Conservation (phyloP, 2,329 filamentous ascomycete species). For the Claviceps purpurea region DNA sequence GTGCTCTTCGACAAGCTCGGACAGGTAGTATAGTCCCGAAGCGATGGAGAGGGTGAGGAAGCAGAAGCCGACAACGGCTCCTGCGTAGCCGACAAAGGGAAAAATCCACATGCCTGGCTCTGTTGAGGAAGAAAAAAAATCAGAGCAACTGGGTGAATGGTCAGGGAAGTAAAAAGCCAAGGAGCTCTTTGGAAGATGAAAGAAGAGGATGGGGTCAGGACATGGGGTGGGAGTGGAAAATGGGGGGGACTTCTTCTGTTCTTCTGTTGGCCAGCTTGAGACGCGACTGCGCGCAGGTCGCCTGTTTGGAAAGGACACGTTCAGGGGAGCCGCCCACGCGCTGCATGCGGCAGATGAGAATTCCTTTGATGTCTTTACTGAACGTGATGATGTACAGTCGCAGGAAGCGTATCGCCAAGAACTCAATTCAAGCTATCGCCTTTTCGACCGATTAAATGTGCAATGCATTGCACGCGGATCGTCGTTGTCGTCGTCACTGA, state of each 20-base stretch:
- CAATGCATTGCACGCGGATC: too few relatives aligned
- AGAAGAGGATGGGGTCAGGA: not conserved
- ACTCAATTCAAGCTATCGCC: too few relatives aligned
- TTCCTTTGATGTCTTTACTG: too few relatives aligned
- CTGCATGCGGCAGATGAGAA: not conserved
- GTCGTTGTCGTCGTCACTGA: too few relatives aligned
- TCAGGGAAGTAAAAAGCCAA: not conserved
- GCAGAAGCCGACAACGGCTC: constrained; percentile 75
- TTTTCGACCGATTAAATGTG: too few relatives aligned
- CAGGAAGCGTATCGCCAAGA: too few relatives aligned
- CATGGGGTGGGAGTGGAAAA: not conserved
- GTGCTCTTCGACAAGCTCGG: constrained; percentile 94
- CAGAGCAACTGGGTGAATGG: not conserved
- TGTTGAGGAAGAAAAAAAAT: not conserved
- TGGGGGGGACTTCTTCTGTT: not conserved
- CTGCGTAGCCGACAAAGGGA: constrained; percentile 78
- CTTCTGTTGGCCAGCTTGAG: not conserved
- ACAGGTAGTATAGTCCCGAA: constrained; percentile 96
- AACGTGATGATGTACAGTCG: too few relatives aligned
- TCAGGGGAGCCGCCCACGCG: not conserved
- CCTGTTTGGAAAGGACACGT: constrained; percentile 8
- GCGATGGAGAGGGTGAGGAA: constrained; percentile 94
- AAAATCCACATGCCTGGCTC: constrained; percentile 74
- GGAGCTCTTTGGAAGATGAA: not conserved
- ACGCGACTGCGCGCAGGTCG: not conserved